A percentile compares a stretch with the other conserved stretches of the same genome.
Evolutionary conservation across 768 basidiomycete genomes (phyloP).

Genomic region (Kwoniella dendrophila): DNA sequence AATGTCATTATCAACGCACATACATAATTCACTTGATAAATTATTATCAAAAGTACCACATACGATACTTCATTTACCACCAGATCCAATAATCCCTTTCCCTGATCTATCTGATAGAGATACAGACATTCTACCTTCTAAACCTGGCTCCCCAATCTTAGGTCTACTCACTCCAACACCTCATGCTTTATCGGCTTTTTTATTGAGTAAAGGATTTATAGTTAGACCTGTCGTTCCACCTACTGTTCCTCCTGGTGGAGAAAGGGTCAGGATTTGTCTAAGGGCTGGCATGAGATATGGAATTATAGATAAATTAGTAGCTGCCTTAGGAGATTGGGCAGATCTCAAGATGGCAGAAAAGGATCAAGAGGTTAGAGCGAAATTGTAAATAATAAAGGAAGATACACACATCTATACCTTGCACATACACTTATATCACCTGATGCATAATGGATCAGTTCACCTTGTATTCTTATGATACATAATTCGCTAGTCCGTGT

Average conservation of each 20-base stretch:
- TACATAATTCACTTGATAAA: slow-evolving; percentile 45
- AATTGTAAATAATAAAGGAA: no score
- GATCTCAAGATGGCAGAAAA: slow-evolving; percentile 8
- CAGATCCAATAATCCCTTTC: slow-evolving; percentile 9
- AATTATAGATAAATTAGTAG: slow-evolving; percentile 66
- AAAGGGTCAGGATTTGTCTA: slow-evolving; percentile 84
- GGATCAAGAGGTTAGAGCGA: slow-evolving; percentile 12
- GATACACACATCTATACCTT: no score
- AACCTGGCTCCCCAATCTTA: slow-evolving; percentile 72
- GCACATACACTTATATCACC: no score
- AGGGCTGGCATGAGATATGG: slow-evolving; percentile 71
- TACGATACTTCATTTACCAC: slow-evolving; percentile 24
- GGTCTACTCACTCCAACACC: slow-evolving; percentile 78
- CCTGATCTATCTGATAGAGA: no score
- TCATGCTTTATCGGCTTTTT: slow-evolving; percentile 71
- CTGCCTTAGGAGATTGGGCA: slow-evolving; percentile 58
- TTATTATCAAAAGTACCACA: slow-evolving; percentile 17
- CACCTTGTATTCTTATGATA: no score
- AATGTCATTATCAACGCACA: slow-evolving; percentile 53
- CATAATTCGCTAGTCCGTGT: no score
- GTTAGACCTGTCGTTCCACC: slow-evolving; percentile 62
- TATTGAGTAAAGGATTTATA: slow-evolving; percentile 57
- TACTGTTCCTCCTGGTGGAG: slow-evolving; percentile 82
- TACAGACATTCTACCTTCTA: slow-evolving; percentile 48
- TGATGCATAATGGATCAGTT: no score